Percentiles rank a stretch among this genome's conserved stretches.
phyloP scores from a whole-genome alignment of 2,329 filamentous ascomycete genomes.

The Calonectria ilicicola region DNA sequence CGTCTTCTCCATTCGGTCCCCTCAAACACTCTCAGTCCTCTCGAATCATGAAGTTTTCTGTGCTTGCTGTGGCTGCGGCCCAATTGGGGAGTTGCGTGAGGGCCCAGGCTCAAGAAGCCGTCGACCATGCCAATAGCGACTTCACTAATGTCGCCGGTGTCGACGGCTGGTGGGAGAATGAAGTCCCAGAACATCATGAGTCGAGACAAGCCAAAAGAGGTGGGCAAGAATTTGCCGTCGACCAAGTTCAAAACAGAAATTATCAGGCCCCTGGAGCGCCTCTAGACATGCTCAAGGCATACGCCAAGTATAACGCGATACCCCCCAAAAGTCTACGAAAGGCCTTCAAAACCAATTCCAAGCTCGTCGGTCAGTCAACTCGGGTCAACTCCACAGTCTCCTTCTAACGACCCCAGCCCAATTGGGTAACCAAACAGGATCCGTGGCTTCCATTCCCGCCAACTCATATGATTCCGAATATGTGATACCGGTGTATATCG shows the following conservation, averaged over 20 bases:
- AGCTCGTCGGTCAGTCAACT: conserved; percentile 40
- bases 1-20: background rate
- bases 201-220: conserved; percentile 19
- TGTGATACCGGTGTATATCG: conserved; percentile 72
- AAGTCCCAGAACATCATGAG: conserved; percentile 2
- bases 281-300: conserved; percentile 45
- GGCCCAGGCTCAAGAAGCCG: background rate
- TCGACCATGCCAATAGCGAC: background rate
- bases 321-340: conserved; percentile 44
- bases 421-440: conserved; percentile 35
- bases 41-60: conserved; percentile 23
- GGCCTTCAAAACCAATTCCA: conserved; percentile 34
- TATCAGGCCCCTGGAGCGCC: conserved; percentile 50
- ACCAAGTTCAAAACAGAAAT: conserved; percentile 48
- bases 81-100: conserved; percentile 4
- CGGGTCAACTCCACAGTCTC: background rate
- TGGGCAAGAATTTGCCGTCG: conserved; percentile 43
- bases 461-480: conserved; percentile 65
- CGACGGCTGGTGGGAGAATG: conserved; percentile 23
- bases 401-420: conserved; percentile 1
- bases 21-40: background rate
- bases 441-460: conserved; percentile 43
- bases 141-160: background rate
- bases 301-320: conserved; percentile 51
- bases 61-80: background rate